Evolutionary conservation across 192 early-diverging fungal species (phyloP).

Genomic region (Mortierella hygrophila): DNA sequence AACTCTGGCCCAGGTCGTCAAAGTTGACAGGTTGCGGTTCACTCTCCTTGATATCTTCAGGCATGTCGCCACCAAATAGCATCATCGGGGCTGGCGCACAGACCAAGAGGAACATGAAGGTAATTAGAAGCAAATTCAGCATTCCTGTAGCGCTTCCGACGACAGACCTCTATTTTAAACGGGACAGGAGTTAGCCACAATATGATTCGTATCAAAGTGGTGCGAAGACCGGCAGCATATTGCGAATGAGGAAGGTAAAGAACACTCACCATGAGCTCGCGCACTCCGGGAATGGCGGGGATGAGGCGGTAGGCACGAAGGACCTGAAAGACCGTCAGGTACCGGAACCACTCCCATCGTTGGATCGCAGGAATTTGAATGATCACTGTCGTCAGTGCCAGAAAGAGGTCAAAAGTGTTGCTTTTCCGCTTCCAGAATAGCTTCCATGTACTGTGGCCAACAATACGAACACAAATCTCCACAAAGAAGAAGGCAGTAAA

Average conservation of each 20-base stretch:
- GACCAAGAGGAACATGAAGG: conserved; percentile 53
- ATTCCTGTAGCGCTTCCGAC: conserved; percentile 69
- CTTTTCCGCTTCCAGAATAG: conserved; percentile 58
- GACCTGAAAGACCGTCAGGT: conserved; percentile 67
- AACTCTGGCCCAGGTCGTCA: conserved; percentile 66
- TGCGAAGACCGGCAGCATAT: neutral
- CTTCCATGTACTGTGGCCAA: conserved; percentile 41
- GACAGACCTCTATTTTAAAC: conserved; percentile 51
- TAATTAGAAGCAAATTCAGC: conserved; percentile 65
- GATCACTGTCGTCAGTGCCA: conserved; percentile 61
- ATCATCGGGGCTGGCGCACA: conserved; percentile 49
- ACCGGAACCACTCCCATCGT: conserved; percentile 58
- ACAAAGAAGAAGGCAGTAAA: conserved; percentile 62
- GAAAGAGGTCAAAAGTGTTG: conserved; percentile 60
- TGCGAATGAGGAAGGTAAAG: neutral
- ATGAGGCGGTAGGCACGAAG: conserved; percentile 64
- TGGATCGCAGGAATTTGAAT: conserved; percentile 65
- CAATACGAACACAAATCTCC: conserved; percentile 62
- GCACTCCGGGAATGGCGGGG: conserved; percentile 63
- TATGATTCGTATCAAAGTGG: neutral
- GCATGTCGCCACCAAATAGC: conserved; percentile 48
- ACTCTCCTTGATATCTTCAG: conserved; percentile 15
- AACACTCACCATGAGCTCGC: conserved; percentile 58
- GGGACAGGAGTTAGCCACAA: neutral
- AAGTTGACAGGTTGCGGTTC: conserved; percentile 47